Evolutionary conservation across 192 early-diverging fungal genomes (phyloP).

Genomic region (Rhizoclosmatium sp.): DNA sequence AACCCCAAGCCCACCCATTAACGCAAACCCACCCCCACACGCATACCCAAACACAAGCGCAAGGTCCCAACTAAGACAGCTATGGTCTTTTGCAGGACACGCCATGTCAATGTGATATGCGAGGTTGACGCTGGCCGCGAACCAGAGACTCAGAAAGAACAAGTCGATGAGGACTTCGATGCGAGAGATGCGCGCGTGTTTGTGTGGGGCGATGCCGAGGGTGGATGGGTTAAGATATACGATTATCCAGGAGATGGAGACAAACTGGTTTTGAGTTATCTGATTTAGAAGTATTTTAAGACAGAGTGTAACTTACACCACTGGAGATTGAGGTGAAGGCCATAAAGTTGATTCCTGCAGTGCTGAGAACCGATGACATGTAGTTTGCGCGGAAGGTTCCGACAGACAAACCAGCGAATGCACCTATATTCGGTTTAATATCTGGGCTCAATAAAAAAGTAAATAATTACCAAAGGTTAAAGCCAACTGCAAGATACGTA

Average conservation of each 20-base stretch:
- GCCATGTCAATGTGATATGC: conserved; percentile 14
- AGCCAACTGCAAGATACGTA: conserved; percentile 29
- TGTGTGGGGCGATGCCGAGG: conserved; percentile 52
- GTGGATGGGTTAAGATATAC: conserved; percentile 56
- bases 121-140: conserved; percentile 44
- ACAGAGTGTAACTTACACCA: conserved; percentile 14
- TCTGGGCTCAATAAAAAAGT: not conserved
- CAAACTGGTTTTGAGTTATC: too few species aligned
- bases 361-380: conserved; percentile 46
- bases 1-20: conserved; percentile 45
- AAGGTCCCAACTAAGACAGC: conserved; percentile 48
- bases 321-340: conserved; percentile 50
- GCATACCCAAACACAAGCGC: conserved; percentile 52
- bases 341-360: conserved; percentile 56
- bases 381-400: conserved; percentile 58
- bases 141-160: conserved; percentile 48
- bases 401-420: conserved; percentile 49
- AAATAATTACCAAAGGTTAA: conserved; percentile 18
- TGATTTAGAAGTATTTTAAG: too few species aligned
- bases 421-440: conserved; percentile 37
- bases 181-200: conserved; percentile 55
- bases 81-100: conserved; percentile 22
- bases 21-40: conserved; percentile 38
- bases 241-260: conserved; percentile 56
- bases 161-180: conserved; percentile 54